These are phyloP conservation scores for Yamadazyma sp. DNA, from an alignment of 805 yeast species.

Conservation along the genomic window DNA sequence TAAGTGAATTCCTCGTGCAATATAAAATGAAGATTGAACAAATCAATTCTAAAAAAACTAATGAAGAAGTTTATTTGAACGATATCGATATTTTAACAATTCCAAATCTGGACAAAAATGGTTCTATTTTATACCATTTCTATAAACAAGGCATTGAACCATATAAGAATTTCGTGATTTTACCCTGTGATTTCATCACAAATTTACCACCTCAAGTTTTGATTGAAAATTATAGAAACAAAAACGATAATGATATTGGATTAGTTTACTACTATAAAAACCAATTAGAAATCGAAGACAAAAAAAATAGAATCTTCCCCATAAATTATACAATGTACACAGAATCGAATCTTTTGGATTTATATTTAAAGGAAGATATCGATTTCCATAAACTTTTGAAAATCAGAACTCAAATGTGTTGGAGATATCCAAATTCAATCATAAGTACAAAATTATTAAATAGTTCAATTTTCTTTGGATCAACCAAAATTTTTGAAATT, in stretches of 20 bases:
- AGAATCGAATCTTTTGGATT: slow-evolving; percentile 60
- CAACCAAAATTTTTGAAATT: slow-evolving; percentile 46
- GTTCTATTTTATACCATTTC: slow-evolving; percentile 53
- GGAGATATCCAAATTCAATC: slow-evolving; percentile 79
- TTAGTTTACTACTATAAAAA: slow-evolving; percentile 76
- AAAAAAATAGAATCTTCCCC: slow-evolving; percentile 56
- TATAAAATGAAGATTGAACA: slow-evolving; percentile 31
- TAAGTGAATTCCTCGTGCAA: slow-evolving; percentile 46
- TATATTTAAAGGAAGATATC: slow-evolving; percentile 65
- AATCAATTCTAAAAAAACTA: slow-evolving; percentile 13
- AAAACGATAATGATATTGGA: slow-evolving; percentile 65
- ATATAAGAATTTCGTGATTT: slow-evolving; percentile 53
- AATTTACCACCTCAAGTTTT: slow-evolving; percentile 88
- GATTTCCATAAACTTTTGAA: slow-evolving; percentile 69
- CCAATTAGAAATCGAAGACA: slow-evolving; percentile 71
- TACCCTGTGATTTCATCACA: slow-evolving; percentile 94
- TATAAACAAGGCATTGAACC: slow-evolving; percentile 27
- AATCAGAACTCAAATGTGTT: slow-evolving; percentile 80
- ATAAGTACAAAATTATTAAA: slow-evolving; percentile 76
- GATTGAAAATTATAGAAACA: slow-evolving; percentile 77
- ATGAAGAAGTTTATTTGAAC: slow-evolving; percentile 11
- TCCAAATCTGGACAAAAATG: slow-evolving; percentile 45
- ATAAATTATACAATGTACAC: slow-evolving; percentile 67
- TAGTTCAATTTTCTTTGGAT: slow-evolving; percentile 56
- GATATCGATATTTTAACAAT: slow-evolving; percentile 22